A percentile compares a stretch with the other conserved stretches of the same genome.
Evolutionary conservation across 257 asterid genomes (phyloP).

Genomic region (Solanum tarijense): DNA sequence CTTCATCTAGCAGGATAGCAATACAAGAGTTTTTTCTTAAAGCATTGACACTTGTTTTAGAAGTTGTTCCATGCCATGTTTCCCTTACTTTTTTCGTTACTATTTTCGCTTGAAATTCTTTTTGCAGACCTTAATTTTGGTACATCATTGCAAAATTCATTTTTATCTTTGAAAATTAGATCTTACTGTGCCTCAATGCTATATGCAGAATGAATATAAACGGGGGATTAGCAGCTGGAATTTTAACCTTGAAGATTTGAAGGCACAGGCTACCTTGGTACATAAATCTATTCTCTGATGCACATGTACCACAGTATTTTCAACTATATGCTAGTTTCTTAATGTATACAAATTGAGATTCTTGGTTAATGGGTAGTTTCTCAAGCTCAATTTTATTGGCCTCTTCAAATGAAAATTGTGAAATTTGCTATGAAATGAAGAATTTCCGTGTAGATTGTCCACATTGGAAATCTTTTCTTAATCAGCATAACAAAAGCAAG

Average conservation of each 20-base stretch:
- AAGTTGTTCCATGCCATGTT: not conserved
- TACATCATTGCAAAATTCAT: not conserved
- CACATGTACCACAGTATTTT: not conserved
- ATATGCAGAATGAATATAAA: constrained; percentile 53
- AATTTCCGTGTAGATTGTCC: not conserved
- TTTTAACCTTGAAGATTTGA: constrained; percentile 57
- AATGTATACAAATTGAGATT: not conserved
- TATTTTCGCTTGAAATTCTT: not conserved
- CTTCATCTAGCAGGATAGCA: not conserved
- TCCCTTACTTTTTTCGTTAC: not conserved
- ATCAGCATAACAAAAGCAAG: not conserved
- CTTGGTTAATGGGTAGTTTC: not conserved
- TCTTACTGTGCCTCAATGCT: not conserved
- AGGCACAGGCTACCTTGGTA: constrained; percentile 66
- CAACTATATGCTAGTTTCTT: not conserved
- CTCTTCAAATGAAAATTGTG: not conserved
- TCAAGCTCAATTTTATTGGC: not conserved
- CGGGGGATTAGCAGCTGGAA: constrained; percentile 70
- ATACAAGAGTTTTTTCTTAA: not conserved
- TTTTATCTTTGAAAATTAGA: not conserved
- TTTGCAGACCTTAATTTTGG: not conserved
- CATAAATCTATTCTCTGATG: not conserved
- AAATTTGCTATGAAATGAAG: not conserved
- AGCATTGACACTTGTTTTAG: not conserved
- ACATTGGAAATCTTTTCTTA: not conserved